A percentile compares a stretch with the other conserved stretches of the same genome.
phyloP scores from a whole-genome alignment of 2,329 filamentous ascomycete species.

The Ophiostoma montium region DNA sequence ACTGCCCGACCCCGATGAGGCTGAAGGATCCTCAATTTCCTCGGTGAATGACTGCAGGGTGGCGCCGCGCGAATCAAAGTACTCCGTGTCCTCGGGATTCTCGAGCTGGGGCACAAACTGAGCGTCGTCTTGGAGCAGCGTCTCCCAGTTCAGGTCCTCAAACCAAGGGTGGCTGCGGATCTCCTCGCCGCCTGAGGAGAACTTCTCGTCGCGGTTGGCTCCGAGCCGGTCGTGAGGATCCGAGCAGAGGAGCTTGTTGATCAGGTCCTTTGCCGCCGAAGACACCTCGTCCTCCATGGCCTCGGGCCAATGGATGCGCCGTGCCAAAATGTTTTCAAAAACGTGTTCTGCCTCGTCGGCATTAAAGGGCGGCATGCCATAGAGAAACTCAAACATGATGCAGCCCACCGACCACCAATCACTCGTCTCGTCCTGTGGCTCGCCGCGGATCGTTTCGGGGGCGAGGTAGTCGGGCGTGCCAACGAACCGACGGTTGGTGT shows the following conservation, averaged over 20 bases:
- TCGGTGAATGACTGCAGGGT: slow-evolving; percentile 86
- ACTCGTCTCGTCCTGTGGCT: slow-evolving; percentile 92
- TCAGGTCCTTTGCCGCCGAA: slow-evolving; percentile 79
- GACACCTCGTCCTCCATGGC: slow-evolving; percentile 68
- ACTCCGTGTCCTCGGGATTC: slow-evolving; percentile 94
- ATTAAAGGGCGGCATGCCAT: slow-evolving; percentile 87
- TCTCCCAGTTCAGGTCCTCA: slow-evolving; percentile 73
- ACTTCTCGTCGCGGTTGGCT: slow-evolving; percentile 73
- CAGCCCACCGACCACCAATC: slow-evolving; percentile 99
- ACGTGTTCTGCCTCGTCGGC: slow-evolving; percentile 81
- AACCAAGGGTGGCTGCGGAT: slow-evolving; percentile 89
- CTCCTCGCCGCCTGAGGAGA: slow-evolving; percentile 70
- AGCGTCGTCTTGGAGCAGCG: slow-evolving; percentile 82
- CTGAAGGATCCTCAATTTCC: slow-evolving; percentile 80
- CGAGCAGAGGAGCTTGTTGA: slow-evolving; percentile 79
- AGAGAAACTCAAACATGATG: slow-evolving; percentile 93
- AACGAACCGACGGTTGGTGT: slow-evolving; percentile 84
- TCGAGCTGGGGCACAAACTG: slow-evolving; percentile 88
- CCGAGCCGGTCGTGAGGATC: slow-evolving; percentile 73
- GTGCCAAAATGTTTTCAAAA: slow-evolving; percentile 87
- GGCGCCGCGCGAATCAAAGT: slow-evolving; percentile 85
- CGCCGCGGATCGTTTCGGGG: slow-evolving; percentile 89
- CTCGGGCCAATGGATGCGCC: slow-evolving; percentile 85
- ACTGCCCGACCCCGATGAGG: slow-evolving; percentile 57
- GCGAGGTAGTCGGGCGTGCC: slow-evolving; percentile 95